Evolutionary conservation across 192 early-diverging fungal species (phyloP).

Genomic region (Chytriomyces hyalinus): DNA sequence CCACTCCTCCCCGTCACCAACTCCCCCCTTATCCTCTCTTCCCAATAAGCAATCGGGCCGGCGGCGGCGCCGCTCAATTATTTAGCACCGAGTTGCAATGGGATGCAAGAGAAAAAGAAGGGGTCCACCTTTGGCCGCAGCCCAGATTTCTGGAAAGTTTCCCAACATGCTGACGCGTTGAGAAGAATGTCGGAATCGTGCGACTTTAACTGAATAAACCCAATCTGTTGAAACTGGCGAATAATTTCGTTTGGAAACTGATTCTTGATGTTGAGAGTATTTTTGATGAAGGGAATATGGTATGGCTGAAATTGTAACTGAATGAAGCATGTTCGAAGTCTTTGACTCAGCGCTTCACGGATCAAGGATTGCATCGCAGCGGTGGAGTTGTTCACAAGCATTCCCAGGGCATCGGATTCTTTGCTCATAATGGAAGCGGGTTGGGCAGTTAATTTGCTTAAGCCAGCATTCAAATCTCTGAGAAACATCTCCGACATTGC

Average conservation of each 20-base stretch:
- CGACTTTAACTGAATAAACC: not conserved
- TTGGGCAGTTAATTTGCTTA: not conserved
- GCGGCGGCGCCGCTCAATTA: no score
- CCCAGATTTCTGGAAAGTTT: not conserved
- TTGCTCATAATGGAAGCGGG: not conserved
- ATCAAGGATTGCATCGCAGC: not conserved
- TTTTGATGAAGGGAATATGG: slow-evolving; percentile 1
- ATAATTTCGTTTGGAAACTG: not conserved
- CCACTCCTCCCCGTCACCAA: no score
- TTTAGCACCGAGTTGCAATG: not conserved
- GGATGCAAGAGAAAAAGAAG: not conserved
- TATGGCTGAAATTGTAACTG: not conserved
- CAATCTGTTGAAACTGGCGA: not conserved
- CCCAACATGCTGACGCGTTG: not conserved
- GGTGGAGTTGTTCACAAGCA: not conserved
- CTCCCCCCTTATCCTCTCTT: no score
- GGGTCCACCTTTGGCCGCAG: not conserved
- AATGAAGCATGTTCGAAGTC: not conserved
- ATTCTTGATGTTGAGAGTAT: not conserved
- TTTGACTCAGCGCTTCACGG: not conserved
- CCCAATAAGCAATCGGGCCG: no score
- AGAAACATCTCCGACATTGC: not conserved
- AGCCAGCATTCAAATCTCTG: not conserved
- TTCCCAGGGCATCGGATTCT: not conserved
- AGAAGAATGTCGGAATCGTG: not conserved